Evolutionary conservation across 2,329 filamentous ascomycete genomes (phyloP).

Genomic region (Monilinia fructicola): DNA sequence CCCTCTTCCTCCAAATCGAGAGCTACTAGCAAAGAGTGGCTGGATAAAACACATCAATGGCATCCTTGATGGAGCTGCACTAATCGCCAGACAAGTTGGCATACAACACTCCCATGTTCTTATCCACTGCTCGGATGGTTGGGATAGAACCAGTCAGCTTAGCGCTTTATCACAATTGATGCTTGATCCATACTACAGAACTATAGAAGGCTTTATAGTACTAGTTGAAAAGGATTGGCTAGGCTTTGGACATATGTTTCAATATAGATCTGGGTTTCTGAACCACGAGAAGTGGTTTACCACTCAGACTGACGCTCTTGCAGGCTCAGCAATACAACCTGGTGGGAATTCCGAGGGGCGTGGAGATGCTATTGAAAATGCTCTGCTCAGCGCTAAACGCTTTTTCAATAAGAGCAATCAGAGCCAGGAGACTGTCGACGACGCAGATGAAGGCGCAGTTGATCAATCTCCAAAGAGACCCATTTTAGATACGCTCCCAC

Average conservation of each 20-base stretch:
- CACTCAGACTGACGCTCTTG: conserved; percentile 77
- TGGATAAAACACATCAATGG: conserved; percentile 90
- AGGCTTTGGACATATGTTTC: conserved; percentile 97
- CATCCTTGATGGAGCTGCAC: conserved; percentile 77
- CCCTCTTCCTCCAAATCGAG: conserved; percentile 75
- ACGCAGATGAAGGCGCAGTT: conserved; percentile 42
- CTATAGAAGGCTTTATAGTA: conserved; percentile 90
- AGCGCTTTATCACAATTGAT: conserved; percentile 90
- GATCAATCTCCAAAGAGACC: conserved; percentile 38
- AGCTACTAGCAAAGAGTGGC: conserved; percentile 76
- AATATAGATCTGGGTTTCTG: conserved; percentile 82
- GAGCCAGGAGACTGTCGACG: conserved; percentile 60
- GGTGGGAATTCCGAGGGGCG: conserved; percentile 51
- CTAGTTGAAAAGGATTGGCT: conserved; percentile 97
- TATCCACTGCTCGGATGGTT: conserved; percentile 97
- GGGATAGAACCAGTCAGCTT: conserved; percentile 95
- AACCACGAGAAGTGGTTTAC: conserved; percentile 93
- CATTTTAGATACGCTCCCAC: conserved; percentile 42
- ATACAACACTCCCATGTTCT: conserved; percentile 92
- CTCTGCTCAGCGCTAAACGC: conserved; percentile 78
- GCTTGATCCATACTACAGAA: conserved; percentile 93
- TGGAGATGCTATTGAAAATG: conserved; percentile 80
- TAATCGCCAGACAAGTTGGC: conserved; percentile 85
- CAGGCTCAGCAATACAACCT: conserved; percentile 60
- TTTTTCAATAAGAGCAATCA: conserved; percentile 82